phyloP scores from a whole-genome alignment of 805 yeast genomes.

The Ogataea thermomethanolica region DNA sequence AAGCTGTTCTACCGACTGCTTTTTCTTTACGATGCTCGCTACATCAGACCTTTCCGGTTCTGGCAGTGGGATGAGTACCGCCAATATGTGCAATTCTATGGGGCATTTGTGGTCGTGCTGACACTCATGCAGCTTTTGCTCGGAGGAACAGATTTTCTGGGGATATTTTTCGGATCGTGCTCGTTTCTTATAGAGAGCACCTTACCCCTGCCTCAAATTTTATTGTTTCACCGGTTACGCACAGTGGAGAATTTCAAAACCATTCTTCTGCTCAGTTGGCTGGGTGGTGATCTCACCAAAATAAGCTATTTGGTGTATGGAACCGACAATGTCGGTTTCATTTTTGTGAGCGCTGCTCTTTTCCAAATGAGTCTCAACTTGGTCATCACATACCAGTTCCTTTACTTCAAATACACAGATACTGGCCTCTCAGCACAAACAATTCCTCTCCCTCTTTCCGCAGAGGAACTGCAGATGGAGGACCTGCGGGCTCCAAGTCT shows the following conservation, averaged over 20 bases:
- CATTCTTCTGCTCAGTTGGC: conserved; percentile 76
- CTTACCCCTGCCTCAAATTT: conserved; percentile 73
- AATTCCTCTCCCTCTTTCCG: conserved; percentile 1
- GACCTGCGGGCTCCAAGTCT: conserved; percentile 3
- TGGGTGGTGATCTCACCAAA: conserved; percentile 83
- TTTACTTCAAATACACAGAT: conserved; percentile 49
- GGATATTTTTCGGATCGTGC: conserved; percentile 31
- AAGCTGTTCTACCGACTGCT: conserved; percentile 38
- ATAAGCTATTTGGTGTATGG: conserved; percentile 73
- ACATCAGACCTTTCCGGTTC: conserved; percentile 58
- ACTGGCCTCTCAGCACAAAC: conserved; percentile 1
- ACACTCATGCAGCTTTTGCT: conserved; percentile 23
- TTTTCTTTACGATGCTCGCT: conserved; percentile 67
- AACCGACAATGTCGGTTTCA: conserved; percentile 59
- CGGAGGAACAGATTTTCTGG: conserved; percentile 26
- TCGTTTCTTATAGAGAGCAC: conserved; percentile 65
- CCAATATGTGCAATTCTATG: conserved; percentile 42
- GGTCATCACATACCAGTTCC: conserved; percentile 67
- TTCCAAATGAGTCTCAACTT: conserved; percentile 77
- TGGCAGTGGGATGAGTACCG: conserved; percentile 71
- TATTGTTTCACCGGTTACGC: conserved; percentile 61
- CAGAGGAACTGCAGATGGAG: conserved; percentile 2
- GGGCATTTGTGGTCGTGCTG: conserved; percentile 34
- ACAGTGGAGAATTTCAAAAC: conserved; percentile 77
- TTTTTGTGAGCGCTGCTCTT: conserved; percentile 67